Base-by-base conservation (phyloP, 768 basidiomycete genomes). In the Calocybe indica region DNA sequence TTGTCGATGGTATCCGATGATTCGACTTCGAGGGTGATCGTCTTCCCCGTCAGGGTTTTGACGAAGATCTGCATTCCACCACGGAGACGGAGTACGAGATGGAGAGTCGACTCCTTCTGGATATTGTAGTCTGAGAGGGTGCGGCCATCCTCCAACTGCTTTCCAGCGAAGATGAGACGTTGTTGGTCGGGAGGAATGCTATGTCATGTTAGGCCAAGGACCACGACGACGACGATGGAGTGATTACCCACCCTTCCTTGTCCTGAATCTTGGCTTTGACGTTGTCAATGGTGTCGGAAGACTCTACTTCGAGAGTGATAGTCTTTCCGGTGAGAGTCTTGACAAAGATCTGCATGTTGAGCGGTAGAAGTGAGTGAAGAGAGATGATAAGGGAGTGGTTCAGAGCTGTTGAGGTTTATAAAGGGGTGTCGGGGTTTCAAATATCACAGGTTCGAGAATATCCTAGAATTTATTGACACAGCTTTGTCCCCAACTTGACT, bases 11-110 rank as follows among this genome's bases (percentile, higher is more conserved):
- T 84, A 61, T 84, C 83, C 0, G 83, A 84, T 0, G 82, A 83
- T 67, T 88, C 88, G 35, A 88, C 87, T 63, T 89, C 88, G 35
- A 89, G 74, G n/a, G 88, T 90, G 66, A 91, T 89, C 29, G 89
- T 92, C 83, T 92, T 91, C 51, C 89, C 88, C 6, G 88, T 91
- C 39, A 91, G 69, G 15, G 88, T 90, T 75, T 92, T 92, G 40
- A 92, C 85, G 52, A 89, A 90, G 59, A 91, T 88, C 67, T 92
- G 86, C 87, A 88, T 88, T 41, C 71, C 70, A 36, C 68, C 68
- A 58, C 70, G 69, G 6, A 72, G 67, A 45, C 72, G 69, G 31
- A 65, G 68, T 32, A 78, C 80, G 35, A 83, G 69, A 59, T 80
- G 77, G 11, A 80, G 71, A 30, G 78, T 80, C 2, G 74, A 76